Evolutionary conservation across 2,329 filamentous ascomycete species (phyloP), one percentile per base, ranked within the genome.

Genomic region (Sordariomycetes sp.): DNA sequence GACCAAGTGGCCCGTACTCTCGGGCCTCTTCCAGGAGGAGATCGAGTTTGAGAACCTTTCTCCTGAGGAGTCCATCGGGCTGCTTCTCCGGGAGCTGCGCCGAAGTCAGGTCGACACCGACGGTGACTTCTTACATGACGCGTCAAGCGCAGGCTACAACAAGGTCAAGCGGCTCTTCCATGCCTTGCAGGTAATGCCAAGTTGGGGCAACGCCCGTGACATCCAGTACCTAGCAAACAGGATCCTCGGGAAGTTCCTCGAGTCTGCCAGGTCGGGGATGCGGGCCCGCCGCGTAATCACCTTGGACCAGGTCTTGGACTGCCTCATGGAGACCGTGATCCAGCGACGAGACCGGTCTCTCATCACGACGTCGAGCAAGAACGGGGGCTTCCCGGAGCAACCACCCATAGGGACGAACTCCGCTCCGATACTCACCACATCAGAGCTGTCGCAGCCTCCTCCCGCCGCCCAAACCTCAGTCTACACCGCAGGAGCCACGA

Each of bases 181-280:
- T 0, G 46, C 56, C 0, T 67, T 88, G 0, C 65, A 75, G 0
- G 50, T 58, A 0, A 70, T 79, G 3, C 65, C 75, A 0, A 74
- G 75, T 4, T 88, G 85, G 82, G 86, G 79, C 0, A 88, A 81
- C 61, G 85, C 79, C 0, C 76, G 85, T 4, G 86, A 89, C 53
- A 76, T 89, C 1, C 70, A 80, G 16, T 16, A 14, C 6, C 12
- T 43, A 10, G 37, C 37, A 4, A 43, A 43, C 3, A 6, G 4
- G 12, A 43, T 43, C 12, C 28, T 32, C 28, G 28, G 28, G 4
- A 32, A 32, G 28, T 32, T 32, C 8, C 28, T 32, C 28, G 28
- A 32, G 28, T 4, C 28, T 32, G 4, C 28, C 28, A 8, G 28
- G 4, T 8, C 28, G 4, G 28, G 8, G 8, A 32, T 4, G 28